A percentile compares a stretch with the other conserved stretches of the same genome.
Evolutionary conservation across 768 basidiomycete genomes (phyloP).

Genomic region (Rubroboletus satanas): DNA sequence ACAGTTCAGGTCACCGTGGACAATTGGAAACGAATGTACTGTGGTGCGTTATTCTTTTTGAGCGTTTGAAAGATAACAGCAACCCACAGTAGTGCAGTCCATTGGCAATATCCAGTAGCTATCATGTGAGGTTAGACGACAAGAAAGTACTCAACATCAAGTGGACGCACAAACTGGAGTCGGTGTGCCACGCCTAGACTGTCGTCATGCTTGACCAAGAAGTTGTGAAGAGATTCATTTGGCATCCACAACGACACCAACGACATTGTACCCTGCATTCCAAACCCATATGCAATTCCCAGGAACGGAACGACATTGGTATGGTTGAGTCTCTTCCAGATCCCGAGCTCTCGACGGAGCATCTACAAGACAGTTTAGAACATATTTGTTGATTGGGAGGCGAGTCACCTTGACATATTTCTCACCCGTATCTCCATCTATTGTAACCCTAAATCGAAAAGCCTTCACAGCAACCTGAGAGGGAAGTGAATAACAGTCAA

Average conservation of each 20-base stretch:
- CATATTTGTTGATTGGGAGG: no score
- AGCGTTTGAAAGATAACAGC: neutral
- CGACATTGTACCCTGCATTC: neutral
- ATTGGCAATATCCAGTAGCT: neutral
- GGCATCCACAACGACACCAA: neutral
- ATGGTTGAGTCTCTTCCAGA: no score
- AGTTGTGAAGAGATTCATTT: constrained; percentile 11
- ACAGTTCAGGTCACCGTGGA: constrained; percentile 12
- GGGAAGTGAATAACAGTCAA: no score
- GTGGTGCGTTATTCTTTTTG: neutral
- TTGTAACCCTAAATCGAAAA: no score
- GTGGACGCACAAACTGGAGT: neutral
- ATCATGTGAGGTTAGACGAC: neutral
- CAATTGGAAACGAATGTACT: constrained; percentile 9
- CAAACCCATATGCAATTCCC: neutral
- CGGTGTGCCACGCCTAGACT: neutral
- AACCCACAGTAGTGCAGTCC: neutral
- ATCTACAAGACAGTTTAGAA: no score
- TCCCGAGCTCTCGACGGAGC: no score
- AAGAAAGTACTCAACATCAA: neutral
- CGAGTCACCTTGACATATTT: no score
- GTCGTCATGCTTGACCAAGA: constrained; percentile 5
- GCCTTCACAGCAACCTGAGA: no score
- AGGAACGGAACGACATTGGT: no score
- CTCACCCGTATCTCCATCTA: no score